Base-by-base conservation (phyloP, 2,329 filamentous ascomycete species). In the Hymenoscyphus fructigenus region DNA sequence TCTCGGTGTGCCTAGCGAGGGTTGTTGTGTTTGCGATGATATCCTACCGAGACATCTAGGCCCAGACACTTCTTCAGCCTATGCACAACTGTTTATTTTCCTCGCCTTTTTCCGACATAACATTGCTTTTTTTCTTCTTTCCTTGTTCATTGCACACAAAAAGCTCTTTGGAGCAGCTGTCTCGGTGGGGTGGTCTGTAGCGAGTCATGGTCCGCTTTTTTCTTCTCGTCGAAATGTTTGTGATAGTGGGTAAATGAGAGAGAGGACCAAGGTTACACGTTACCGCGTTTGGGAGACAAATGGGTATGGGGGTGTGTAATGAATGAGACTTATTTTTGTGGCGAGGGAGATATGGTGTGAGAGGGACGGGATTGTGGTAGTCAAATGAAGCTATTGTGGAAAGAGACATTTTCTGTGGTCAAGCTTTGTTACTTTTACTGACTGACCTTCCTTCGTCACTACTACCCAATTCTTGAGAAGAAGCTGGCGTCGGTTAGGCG, bases 11-110 rank as follows among this genome's bases (percentile, higher is more conserved):
- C 71, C 69, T 71, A 69, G 68, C 69, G 65, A 65, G 63, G 70
- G 68, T 67, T 66, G 71, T 72, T 73, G 68, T 38, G 36, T 69
- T 75, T 75, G 73, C 73, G 68, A 75, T 73, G 73, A 73, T 73
- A 76, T 73, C 72, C 74, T 70, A 66, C 72, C 69, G 71, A 75
- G 71, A 74, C 70, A 70, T 68, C 68, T 71, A 69, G 68, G 70
- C 66, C 68, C 67, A 71, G 67, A 55, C 69, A 69, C 68, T 69
- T 63, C 64, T 69, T 67, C 63, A 57, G 60, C 63, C 62, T 60
- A 60, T 64, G 62, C 67, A 38, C 59, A 60, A 26, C 63, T 66
- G 60, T 64, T 68, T 57, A 53, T 66, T 60, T 17, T 69, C 70
- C 71, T 68, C 65, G 66, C 63, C 66, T 66, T 63, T 72, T 64